Evolutionary conservation across 306 rosid genomes (phyloP), one percentile per base, ranked within the genome.

Genomic region (Medicago lupulina): DNA sequence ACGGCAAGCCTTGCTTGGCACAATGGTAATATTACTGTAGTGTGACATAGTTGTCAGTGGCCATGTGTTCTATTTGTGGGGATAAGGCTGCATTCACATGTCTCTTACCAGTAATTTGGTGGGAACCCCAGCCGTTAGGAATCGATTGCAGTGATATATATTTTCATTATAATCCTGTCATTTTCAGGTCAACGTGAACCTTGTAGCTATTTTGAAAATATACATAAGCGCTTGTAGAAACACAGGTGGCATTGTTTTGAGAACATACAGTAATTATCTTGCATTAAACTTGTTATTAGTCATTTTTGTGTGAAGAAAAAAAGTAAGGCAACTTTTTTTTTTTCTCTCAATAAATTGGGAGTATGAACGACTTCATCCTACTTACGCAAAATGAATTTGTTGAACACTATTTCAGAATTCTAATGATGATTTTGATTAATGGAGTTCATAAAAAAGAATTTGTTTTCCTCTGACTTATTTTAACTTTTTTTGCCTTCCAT

Each of bases 1-100:
- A 15, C 1, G 9, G 9, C 17, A 41, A 59, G 43, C 12, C 50
- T 47, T 78, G 68, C 50, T 59, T 78, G 68, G 31, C 41, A 19
- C 64, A 19, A 18, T 46, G 55, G 17, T 17, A 47, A 31, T 15
- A 65, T 59, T 69, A 9, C 39, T 54, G 67, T 39, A 46, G 51
- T 46, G n/a, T 46, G n/a, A 46, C 51, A 9, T 40, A 46, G 16
- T 13, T 46, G 51, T 46, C 23, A 19, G 59, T 53, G 17, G 59
- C 17, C 59, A 53, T 17, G 17, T 53, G 3, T 53, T 51, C 58
- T 51, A 51, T 19, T 2, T 16, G 12, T 6, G 23, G 58, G 50
- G 51, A 13, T 15, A 46, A 46, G 11, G 51, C n/a, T 46, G 51
- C 51, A 13, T 46, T 12, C 51, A 46, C 15, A 5, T 4, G n/a